A percentile compares a stretch with the other conserved stretches of the same genome.
Evolutionary conservation across 2,329 filamentous ascomycete genomes (phyloP).

Genomic region (Colletotrichum spinosum): DNA sequence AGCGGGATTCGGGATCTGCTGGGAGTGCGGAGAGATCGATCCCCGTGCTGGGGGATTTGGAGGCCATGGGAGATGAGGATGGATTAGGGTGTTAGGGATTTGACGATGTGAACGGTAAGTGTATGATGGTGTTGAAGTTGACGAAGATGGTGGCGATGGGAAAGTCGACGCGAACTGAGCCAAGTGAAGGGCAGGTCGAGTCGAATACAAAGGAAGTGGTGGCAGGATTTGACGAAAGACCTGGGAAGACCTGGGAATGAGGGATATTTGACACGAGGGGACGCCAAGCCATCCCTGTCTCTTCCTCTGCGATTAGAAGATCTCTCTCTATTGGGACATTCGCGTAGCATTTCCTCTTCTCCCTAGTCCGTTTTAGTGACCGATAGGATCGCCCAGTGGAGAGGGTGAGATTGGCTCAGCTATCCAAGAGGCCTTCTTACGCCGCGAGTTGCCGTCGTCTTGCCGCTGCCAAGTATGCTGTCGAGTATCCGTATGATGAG

Average conservation of each 20-base stretch:
- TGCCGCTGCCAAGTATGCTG: no score
- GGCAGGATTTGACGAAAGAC: conserved; percentile 19
- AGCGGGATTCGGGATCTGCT: conserved; percentile 34
- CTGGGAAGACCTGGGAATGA: background rate
- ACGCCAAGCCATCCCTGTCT: background rate
- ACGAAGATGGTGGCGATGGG: conserved; percentile 5
- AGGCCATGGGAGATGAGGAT: conserved; percentile 1
- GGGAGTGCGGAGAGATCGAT: conserved; percentile 7
- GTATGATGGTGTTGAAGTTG: background rate
- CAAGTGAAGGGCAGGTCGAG: conserved; percentile 21
- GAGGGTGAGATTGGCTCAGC: no score
- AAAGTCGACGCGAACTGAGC: conserved; percentile 25
- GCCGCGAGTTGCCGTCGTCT: no score
- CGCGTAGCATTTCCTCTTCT: no score
- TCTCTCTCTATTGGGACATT: background rate
- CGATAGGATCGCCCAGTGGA: no score
- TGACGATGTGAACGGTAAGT: background rate
- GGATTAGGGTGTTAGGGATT: background rate
- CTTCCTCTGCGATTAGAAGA: conserved; percentile 6
- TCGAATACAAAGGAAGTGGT: background rate
- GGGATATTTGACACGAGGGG: conserved; percentile 30
- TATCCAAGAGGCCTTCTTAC: no score
- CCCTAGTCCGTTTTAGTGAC: no score
- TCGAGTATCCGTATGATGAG: no score
- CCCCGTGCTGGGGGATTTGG: conserved; percentile 9